Conservation (phyloP, 1,139 yeast genomes). For the Lodderomyces orthopsilosis region DNA sequence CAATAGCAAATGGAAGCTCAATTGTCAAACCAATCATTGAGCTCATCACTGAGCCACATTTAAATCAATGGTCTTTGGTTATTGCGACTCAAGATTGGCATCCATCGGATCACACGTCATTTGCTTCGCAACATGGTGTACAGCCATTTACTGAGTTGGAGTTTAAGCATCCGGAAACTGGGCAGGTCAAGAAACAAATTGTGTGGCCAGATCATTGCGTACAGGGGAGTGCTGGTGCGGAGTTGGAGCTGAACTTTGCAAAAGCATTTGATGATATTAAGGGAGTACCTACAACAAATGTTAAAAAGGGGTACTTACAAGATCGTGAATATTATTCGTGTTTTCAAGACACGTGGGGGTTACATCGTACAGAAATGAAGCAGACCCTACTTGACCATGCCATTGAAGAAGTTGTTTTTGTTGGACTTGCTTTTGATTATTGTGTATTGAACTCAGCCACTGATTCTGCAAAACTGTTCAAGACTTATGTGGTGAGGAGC, state of each 20-base stretch:
- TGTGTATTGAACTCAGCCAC: slow-evolving; percentile 78
- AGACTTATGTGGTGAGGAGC: slow-evolving; percentile 57
- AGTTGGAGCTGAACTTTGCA: slow-evolving; percentile 49
- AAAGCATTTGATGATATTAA: slow-evolving; percentile 22
- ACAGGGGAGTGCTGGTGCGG: slow-evolving; percentile 65
- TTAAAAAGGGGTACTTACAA: slow-evolving; percentile 66
- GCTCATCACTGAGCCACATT: slow-evolving; percentile 30
- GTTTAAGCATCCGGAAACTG: slow-evolving; percentile 52
- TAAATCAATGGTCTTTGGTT: slow-evolving; percentile 56
- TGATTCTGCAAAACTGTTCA: slow-evolving; percentile 56
- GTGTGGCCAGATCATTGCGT: slow-evolving; percentile 95
- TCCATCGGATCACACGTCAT: slow-evolving; percentile 72
- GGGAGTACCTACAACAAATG: slow-evolving; percentile 29
- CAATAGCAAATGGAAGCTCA: slow-evolving; percentile 64
- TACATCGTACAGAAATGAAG: slow-evolving; percentile 66
- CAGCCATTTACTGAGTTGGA: slow-evolving; percentile 51
- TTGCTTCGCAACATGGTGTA: slow-evolving; percentile 65
- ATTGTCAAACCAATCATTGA: slow-evolving; percentile 51
- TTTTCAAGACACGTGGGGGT: slow-evolving; percentile 74
- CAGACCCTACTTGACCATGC: slow-evolving; percentile 38
- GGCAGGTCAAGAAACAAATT: slow-evolving; percentile 36
- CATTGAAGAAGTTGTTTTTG: slow-evolving; percentile 64
- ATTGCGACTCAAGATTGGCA: slow-evolving; percentile 91
- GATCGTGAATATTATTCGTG: slow-evolving; percentile 91
- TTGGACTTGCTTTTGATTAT: slow-evolving; percentile 83